Percentiles rank a stretch among this genome's conserved stretches.
phyloP scores from a whole-genome alignment of 2,329 filamentous ascomycete genomes.

The Erysiphe pulchra region DNA sequence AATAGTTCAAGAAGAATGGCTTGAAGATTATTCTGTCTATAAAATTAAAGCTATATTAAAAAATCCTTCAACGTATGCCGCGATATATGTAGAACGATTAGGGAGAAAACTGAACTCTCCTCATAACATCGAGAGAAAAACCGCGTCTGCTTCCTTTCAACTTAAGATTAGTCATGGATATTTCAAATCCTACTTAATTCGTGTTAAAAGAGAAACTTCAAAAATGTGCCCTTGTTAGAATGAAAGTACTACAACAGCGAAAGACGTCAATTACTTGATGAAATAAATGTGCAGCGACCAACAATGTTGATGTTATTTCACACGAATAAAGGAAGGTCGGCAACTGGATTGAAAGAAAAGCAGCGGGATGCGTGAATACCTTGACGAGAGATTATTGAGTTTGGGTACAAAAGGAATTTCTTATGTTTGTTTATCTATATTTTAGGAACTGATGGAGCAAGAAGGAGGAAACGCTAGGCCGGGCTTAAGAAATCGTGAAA shows the following conservation, averaged over 20 bases:
- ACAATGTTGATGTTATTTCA: not conserved
- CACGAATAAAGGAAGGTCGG: not conserved
- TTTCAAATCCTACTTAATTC: not conserved
- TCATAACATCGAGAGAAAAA: not conserved
- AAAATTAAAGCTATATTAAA: not conserved
- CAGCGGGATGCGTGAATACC: no score
- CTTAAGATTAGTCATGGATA: not conserved
- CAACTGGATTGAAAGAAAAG: no score
- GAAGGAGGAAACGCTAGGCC: no score
- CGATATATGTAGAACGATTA: conserved; percentile 1
- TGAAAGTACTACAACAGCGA: not conserved
- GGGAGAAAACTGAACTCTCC: not conserved
- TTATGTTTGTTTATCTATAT: no score
- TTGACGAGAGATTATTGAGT: no score
- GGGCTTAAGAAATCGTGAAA: no score
- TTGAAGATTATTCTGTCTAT: not conserved
- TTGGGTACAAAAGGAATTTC: no score
- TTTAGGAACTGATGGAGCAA: no score
- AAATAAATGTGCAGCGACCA: not conserved
- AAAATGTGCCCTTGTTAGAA: not conserved
- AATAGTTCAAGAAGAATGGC: not conserved
- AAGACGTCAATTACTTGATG: not conserved
- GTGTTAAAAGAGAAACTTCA: not conserved
- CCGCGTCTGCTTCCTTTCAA: not conserved
- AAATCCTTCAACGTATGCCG: not conserved